A percentile compares a stretch with the other conserved stretches of the same genome.
phyloP scores from a whole-genome alignment of 2,329 filamentous ascomycete genomes.

The Berkeleyomyces basicola region DNA sequence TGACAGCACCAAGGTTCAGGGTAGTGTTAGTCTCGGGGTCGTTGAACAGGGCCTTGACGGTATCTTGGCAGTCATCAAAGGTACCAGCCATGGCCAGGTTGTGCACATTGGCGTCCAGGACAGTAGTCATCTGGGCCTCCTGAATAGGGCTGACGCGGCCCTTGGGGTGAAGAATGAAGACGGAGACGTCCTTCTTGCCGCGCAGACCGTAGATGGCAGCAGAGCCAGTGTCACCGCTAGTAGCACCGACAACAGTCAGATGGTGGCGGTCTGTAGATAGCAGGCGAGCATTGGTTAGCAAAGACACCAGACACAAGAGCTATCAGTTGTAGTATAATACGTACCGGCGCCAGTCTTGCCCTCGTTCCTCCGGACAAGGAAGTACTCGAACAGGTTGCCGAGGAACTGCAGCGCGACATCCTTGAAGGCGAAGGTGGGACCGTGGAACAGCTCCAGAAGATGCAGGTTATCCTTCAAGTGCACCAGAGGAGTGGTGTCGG shows the following conservation, averaged over 20 bases:
- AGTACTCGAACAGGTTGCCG: constrained; percentile 91
- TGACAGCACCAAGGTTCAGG: constrained; percentile 79
- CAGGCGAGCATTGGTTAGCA: constrained; percentile 12
- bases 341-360: constrained; percentile 43
- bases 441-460: constrained; percentile 88
- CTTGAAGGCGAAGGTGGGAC: constrained; percentile 90
- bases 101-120: constrained; percentile 79
- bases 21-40: constrained; percentile 69
- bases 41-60: constrained; percentile 81
- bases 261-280: constrained; percentile 47
- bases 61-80: constrained; percentile 96
- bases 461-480: constrained; percentile 67
- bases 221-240: constrained; percentile 78
- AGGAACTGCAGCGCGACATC: constrained; percentile 76
- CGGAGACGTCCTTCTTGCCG: constrained; percentile 91
- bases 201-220: constrained; percentile 90
- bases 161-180: constrained; percentile 88
- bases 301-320: background rate
- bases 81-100: constrained; percentile 79
- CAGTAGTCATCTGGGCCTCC: constrained; percentile 94
- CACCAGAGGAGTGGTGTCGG: constrained; percentile 62
- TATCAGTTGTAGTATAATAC: constrained; percentile 9
- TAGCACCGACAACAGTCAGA: constrained; percentile 73
- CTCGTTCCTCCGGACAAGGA: constrained; percentile 56
- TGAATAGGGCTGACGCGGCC: constrained; percentile 84